Evolutionary conservation across 352 stramenopile species (phyloP), one percentile per base, ranked within the genome.

Genomic region (Phytophthora palmivora): DNA sequence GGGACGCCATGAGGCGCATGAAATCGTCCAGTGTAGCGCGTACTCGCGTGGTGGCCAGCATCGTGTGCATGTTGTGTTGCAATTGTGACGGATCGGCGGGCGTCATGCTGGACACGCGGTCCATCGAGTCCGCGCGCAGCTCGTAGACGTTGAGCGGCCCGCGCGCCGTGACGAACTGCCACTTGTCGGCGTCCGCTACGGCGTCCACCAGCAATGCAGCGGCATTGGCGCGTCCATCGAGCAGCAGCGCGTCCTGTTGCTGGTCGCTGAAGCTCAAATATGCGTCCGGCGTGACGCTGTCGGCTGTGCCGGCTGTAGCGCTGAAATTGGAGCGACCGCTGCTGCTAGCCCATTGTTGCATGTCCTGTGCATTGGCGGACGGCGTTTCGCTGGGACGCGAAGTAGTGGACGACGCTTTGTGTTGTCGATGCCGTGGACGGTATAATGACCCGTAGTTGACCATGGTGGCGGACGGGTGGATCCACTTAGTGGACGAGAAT

Each of bases 11-110:
- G 26, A 84, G 62, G 10, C 67, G 69, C 79, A 91, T 91, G 50
- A 91, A 91, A 26, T 89, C 82, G 57, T 91, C 82, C 19, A 91
- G 65, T 10, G 71, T 71, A 14, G 79, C 71, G 11, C 78, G 75
- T 21, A 91, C 79, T 36, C 79, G 82, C 21, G 82, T 89, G 16
- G 70, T 66, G 2, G 66, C 82, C 15, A 91, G 52, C 58, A 91
- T 79, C 7, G 82, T 86, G 56, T 89, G 71, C 50, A 74, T 79
- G 21, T 79, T 63, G 6, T 54, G 55, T 4, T 59, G 16, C 11
- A 86, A 54, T 22, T 72, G 68, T 19, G 59, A 22, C 21, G 58
- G 28, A 28, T 76, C 54, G 0, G 70, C 28, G 1, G 77, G 78
- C 39, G 58, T 75, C 63, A 91, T 81, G 32, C 65, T 72, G 22